phyloP scores from a whole-genome alignment of 495 filamentous ascomycete species.

The Astrocystis sublimbata region DNA sequence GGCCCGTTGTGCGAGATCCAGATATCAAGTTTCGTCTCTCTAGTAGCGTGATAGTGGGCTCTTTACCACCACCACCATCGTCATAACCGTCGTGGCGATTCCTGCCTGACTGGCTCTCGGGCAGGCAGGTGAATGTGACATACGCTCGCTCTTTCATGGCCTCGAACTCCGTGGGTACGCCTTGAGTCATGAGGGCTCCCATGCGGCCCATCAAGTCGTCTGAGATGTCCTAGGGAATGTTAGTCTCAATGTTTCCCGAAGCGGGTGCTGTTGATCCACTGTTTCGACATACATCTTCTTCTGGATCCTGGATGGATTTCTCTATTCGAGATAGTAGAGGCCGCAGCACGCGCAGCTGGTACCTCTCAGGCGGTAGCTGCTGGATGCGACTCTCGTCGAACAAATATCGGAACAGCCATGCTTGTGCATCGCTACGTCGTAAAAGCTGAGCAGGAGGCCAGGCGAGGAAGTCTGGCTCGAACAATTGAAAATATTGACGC shows the following conservation, averaged over 20 bases:
- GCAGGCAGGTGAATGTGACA: slow-evolving; percentile 63
- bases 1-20: slow-evolving; percentile 71
- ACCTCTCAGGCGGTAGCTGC: slow-evolving; percentile 60
- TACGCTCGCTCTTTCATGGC: slow-evolving; percentile 64
- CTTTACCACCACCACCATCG: not conserved
- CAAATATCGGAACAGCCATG: slow-evolving; percentile 58
- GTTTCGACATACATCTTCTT: slow-evolving; percentile 68
- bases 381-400: slow-evolving; percentile 54
- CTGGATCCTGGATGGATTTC: slow-evolving; percentile 59
- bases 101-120: not conserved
- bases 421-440: slow-evolving; percentile 56
- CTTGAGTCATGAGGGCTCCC: slow-evolving; percentile 53
- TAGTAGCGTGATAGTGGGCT: slow-evolving; percentile 50
- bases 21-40: slow-evolving; percentile 71
- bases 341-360: slow-evolving; percentile 68
- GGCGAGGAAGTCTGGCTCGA: slow-evolving; percentile 49
- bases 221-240: slow-evolving; percentile 59
- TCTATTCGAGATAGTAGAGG: slow-evolving; percentile 61
- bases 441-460: slow-evolving; percentile 57
- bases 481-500: slow-evolving; percentile 68
- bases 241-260: not conserved
- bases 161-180: slow-evolving; percentile 54
- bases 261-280: not conserved
- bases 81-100: slow-evolving; percentile 13
- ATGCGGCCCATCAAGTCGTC: slow-evolving; percentile 62